Evolutionary conservation across 2,329 filamentous ascomycete species (phyloP), one percentile per base, ranked within the genome.

Genomic region (Beauveria pseudobassiana): DNA sequence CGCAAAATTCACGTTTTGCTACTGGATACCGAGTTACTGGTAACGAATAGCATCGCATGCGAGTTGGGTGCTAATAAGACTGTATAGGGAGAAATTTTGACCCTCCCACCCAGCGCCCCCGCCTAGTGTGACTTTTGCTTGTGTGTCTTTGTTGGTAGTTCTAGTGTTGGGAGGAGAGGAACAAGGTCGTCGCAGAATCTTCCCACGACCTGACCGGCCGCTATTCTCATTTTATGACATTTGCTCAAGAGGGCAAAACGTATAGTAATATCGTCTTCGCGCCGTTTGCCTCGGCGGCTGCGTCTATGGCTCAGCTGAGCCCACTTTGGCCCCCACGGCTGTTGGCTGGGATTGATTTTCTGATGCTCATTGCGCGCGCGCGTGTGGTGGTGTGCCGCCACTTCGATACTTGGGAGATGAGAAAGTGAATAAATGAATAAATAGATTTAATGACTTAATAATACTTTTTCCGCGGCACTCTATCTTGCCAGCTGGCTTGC

Each of bases 21-120:
- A 58, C 55, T 58, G 55, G 55, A 40, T 58, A 49, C 56, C 56
- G 18, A 14, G 7, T 28, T 16, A 46, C 6, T 50, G 56, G 56
- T 59, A 59, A 43, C 56, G 34, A 59, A 59, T 59, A 42, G 46
- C 34, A 59, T 59, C 45, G 22, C 56, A 12, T n/a, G 6, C n/a
- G 46, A 28, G 30, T 40, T 34, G 28, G 56, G 46, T 26, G 45
- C 45, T 59, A 59, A 59, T 59, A 59, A 59, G 56, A 59, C 46
- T 59, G 28, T 59, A 34, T 59, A 46, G 40, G 42, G n/a, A 5
- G 42, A 45, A 46, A 18, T 38, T 38, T 38, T 38, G 53, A 56
- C 53, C 42, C 54, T 56, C 54, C 53, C 42, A 46, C 26, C 18
- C 30, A 34, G 18, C 28, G 12, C 18, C 42, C 28, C 43, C 43